Percentiles rank a stretch among this genome's conserved stretches.
Conservation (phyloP, 2,329 filamentous ascomycete genomes). For the Sporothrix phasma region DNA sequence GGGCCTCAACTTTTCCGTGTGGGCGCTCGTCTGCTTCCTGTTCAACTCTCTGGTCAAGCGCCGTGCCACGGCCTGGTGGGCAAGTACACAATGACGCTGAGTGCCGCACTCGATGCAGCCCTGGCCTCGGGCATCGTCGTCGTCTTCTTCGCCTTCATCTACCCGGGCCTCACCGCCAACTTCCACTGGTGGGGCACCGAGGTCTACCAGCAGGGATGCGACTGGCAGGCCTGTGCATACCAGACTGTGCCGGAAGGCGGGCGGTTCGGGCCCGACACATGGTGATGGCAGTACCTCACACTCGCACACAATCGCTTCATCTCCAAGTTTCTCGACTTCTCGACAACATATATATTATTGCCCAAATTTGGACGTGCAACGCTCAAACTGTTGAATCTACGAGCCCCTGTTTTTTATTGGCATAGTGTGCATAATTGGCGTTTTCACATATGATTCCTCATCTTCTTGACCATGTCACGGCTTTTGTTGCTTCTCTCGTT, state of each 20-base stretch:
- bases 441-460: not conserved
- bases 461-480: too few species aligned
- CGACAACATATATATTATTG: too few species aligned
- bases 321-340: too few species aligned
- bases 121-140: slow-evolving; percentile 74
- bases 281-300: slow-evolving; percentile 30
- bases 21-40: slow-evolving; percentile 73
- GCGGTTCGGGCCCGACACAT: slow-evolving; percentile 55
- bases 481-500: too few species aligned
- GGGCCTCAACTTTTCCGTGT: slow-evolving; percentile 79
- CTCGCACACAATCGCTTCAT: too few species aligned
- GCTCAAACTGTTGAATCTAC: too few species aligned
- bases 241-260: slow-evolving; percentile 51
- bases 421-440: not conserved
- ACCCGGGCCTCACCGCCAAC: slow-evolving; percentile 60
- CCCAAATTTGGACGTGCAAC: too few species aligned
- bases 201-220: slow-evolving; percentile 72
- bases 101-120: slow-evolving; percentile 72
- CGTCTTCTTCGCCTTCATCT: slow-evolving; percentile 80
- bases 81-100: slow-evolving; percentile 85
- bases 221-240: slow-evolving; percentile 74
- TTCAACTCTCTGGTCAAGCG: slow-evolving; percentile 72
- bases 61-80: slow-evolving; percentile 68
- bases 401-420: too few species aligned
- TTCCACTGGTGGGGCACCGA: slow-evolving; percentile 88